Evolutionary conservation across 169 alveolate genomes (phyloP).

Genomic region (Cryptosporidium xiaoi): DNA sequence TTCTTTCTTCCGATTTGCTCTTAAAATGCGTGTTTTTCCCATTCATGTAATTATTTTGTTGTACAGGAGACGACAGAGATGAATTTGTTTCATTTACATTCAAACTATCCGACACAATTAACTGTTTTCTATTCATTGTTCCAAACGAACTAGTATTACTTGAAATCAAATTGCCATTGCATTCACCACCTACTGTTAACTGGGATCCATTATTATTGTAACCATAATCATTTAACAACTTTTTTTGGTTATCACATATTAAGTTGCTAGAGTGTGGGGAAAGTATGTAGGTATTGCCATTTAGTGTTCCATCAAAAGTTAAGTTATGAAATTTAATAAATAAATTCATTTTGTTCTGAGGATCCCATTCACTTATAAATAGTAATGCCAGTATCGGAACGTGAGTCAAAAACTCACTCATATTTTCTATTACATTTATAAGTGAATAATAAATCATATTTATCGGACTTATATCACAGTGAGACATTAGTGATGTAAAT

Average conservation of each 20-base stretch:
- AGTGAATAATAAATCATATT: constrained; percentile 54
- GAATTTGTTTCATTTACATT: neutral
- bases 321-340: constrained; percentile 26
- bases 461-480: constrained; percentile 45
- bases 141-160: neutral
- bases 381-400: constrained; percentile 12
- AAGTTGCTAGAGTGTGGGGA: too few species aligned
- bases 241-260: neutral
- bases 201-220: neutral
- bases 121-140: neutral
- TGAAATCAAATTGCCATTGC: neutral
- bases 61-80: constrained; percentile 21
- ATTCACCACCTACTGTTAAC: neutral
- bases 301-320: neutral
- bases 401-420: constrained; percentile 48
- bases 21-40: neutral
- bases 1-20: constrained; percentile 53
- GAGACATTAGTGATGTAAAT: constrained; percentile 42
- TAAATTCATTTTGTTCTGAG: neutral
- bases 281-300: too few species aligned
- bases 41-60: neutral
- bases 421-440: constrained; percentile 9
- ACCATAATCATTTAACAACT: neutral
- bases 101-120: neutral
- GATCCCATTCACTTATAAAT: constrained; percentile 37